Percentiles rank a stretch among this genome's conserved stretches.
phyloP scores from a whole-genome alignment of 2,329 filamentous ascomycete species.

The Elsinoe australis region DNA sequence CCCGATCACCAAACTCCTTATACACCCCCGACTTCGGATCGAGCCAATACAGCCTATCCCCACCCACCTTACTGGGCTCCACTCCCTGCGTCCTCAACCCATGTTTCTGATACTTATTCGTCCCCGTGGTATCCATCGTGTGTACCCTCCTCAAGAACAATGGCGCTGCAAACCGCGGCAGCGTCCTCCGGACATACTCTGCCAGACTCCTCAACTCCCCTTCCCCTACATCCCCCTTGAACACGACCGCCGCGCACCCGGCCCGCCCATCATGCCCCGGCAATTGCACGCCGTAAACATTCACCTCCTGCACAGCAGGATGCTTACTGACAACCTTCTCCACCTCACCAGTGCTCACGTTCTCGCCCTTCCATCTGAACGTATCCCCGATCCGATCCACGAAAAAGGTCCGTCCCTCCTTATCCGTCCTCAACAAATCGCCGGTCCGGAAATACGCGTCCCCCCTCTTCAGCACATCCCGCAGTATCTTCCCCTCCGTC shows the following conservation, averaged over 20 bases:
- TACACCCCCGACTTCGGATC: slow-evolving; percentile 53
- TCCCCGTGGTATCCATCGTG: slow-evolving; percentile 63
- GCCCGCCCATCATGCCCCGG: slow-evolving; percentile 77
- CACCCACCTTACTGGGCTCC: slow-evolving; percentile 49
- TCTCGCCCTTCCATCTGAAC: slow-evolving; percentile 65
- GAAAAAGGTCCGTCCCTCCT: slow-evolving; percentile 68
- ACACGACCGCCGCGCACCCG: slow-evolving; percentile 65
- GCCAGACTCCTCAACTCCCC: slow-evolving; percentile 53
- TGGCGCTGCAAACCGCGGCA: slow-evolving; percentile 70
- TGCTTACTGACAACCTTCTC: slow-evolving; percentile 64
- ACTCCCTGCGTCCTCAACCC: slow-evolving; percentile 65
- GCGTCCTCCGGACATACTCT: slow-evolving; percentile 45
- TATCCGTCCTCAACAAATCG: slow-evolving; percentile 67
- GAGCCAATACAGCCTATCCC: slow-evolving; percentile 58
- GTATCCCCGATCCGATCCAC: slow-evolving; percentile 73
- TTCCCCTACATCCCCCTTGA: slow-evolving; percentile 39
- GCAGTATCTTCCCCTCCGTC: slow-evolving; percentile 64
- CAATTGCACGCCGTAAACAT: slow-evolving; percentile 75
- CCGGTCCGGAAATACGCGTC: slow-evolving; percentile 80
- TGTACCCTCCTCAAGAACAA: slow-evolving; percentile 64
- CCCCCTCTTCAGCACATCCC: slow-evolving; percentile 63
- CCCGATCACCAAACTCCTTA: slow-evolving; percentile 54
- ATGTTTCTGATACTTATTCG: slow-evolving; percentile 83
- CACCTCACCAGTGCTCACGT: slow-evolving; percentile 53
- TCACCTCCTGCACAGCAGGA: slow-evolving; percentile 62